phyloP scores from a whole-genome alignment of 2,329 filamentous ascomycete species.

The Nothophaeocryptopus gaeumannii region DNA sequence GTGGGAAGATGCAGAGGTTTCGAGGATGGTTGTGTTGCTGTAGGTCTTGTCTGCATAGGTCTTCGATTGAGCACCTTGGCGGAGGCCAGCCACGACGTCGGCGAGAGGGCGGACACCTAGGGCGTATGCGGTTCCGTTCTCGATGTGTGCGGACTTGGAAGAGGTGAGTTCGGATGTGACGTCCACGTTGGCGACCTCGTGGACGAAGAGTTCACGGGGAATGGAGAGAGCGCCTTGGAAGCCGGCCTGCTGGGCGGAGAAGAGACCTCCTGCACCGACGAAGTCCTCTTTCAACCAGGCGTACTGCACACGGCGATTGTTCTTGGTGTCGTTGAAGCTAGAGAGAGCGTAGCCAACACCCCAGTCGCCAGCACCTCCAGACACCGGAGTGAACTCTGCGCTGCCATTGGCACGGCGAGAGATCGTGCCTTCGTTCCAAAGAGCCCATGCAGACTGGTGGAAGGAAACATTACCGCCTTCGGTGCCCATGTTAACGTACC shows the following conservation, averaged over 20 bases:
- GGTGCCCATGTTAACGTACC: conserved; percentile 41
- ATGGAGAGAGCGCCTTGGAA: conserved; percentile 46
- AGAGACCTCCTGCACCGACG: conserved; percentile 36
- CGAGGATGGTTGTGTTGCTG: conserved; percentile 29
- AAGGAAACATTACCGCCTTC: conserved; percentile 47
- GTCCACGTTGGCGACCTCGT: conserved; percentile 41
- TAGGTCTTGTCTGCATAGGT: conserved; percentile 27
- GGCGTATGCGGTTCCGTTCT: conserved; percentile 43
- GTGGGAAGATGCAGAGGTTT: conserved; percentile 35
- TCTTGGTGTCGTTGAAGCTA: conserved; percentile 49
- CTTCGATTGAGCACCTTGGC: conserved; percentile 29
- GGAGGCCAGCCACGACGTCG: conserved; percentile 45
- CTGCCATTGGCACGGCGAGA: conserved; percentile 44
- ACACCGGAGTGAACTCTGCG: conserved; percentile 44
- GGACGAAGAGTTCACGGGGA: conserved; percentile 48
- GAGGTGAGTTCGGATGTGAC: conserved; percentile 28
- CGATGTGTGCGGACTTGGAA: conserved; percentile 24
- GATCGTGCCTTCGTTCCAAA: conserved; percentile 47
- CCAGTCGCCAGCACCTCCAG: conserved; percentile 45
- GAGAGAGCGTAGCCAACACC: conserved; percentile 47
- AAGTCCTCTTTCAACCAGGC: conserved; percentile 48
- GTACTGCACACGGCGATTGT: conserved; percentile 48
- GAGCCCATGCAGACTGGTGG: conserved; percentile 40
- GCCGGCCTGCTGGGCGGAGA: conserved; percentile 42
- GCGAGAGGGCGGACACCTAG: conserved; percentile 44